Conservation (phyloP, 1,284 basidiomycete genomes). For the Melampsora americana region DNA sequence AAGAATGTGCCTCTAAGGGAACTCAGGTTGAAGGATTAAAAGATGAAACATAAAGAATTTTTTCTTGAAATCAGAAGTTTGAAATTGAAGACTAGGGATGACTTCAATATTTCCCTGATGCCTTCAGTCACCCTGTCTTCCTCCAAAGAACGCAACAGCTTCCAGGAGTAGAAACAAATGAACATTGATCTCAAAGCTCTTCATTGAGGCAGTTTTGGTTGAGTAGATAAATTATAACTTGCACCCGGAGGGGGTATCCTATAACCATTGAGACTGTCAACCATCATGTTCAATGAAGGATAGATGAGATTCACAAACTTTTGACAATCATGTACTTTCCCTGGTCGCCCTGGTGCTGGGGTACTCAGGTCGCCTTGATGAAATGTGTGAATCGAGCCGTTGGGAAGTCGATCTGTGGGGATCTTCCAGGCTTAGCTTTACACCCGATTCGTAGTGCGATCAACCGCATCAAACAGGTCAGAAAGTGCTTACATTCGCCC, state of each 20-base stretch:
- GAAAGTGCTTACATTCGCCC: constrained; percentile 29
- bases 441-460: neutral
- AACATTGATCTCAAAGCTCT: too few species aligned
- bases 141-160: too few species aligned
- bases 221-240: too few species aligned
- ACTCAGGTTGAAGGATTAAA: too few species aligned
- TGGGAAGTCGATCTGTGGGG: constrained; percentile 18
- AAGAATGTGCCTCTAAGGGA: too few species aligned
- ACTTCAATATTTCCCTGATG: too few species aligned
- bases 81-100: too few species aligned
- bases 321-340: constrained; percentile 8
- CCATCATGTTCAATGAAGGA: neutral
- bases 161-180: too few species aligned
- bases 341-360: constrained; percentile 16
- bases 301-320: constrained; percentile 3
- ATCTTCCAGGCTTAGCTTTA: neutral
- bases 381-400: constrained; percentile 28
- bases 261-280: neutral
- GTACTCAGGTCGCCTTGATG: constrained; percentile 25
- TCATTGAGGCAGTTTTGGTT: neutral
- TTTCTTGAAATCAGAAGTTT: too few species aligned
- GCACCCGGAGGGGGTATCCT: constrained; percentile 15
- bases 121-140: too few species aligned
- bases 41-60: too few species aligned
- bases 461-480: neutral